Evolutionary conservation across 768 basidiomycete genomes (phyloP).

Genomic region (Kwoniella mangroviensis): DNA sequence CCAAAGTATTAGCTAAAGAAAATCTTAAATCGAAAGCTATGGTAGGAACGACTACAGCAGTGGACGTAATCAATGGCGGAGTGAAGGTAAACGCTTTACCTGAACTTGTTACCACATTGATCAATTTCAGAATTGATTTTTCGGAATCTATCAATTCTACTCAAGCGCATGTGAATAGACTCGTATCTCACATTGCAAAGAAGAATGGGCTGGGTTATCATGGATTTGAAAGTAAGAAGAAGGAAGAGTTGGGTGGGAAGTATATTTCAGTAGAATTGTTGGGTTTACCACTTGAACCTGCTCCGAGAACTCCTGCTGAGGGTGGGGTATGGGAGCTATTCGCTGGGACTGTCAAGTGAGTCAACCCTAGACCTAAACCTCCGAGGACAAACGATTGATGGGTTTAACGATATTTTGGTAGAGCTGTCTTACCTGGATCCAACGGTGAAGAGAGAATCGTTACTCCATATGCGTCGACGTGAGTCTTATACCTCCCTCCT

Average conservation of each 20-base stretch:
- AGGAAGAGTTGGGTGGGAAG: constrained; percentile 26
- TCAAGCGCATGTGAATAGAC: constrained; percentile 34
- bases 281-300: constrained; percentile 49
- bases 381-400: neutral
- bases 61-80: constrained; percentile 55
- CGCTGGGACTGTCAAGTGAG: constrained; percentile 54
- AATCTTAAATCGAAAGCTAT: constrained; percentile 33
- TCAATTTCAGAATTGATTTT: constrained; percentile 57
- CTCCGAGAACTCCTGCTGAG: constrained; percentile 45
- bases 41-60: constrained; percentile 50
- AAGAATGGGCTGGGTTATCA: constrained; percentile 32
- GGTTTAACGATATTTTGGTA: neutral
- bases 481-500: too few species aligned
- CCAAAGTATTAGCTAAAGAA: constrained; percentile 28
- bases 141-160: constrained; percentile 45
- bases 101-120: constrained; percentile 44
- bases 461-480: constrained; percentile 49
- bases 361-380: neutral
- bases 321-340: constrained; percentile 54
- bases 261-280: constrained; percentile 43
- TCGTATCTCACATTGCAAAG: constrained; percentile 37
- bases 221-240: constrained; percentile 29
- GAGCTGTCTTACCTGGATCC: constrained; percentile 42
- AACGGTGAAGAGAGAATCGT: constrained; percentile 47
- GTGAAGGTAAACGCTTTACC: constrained; percentile 53